Conservation (phyloP, 148 eudicot genomes). For the Nyssa sinensis region DNA sequence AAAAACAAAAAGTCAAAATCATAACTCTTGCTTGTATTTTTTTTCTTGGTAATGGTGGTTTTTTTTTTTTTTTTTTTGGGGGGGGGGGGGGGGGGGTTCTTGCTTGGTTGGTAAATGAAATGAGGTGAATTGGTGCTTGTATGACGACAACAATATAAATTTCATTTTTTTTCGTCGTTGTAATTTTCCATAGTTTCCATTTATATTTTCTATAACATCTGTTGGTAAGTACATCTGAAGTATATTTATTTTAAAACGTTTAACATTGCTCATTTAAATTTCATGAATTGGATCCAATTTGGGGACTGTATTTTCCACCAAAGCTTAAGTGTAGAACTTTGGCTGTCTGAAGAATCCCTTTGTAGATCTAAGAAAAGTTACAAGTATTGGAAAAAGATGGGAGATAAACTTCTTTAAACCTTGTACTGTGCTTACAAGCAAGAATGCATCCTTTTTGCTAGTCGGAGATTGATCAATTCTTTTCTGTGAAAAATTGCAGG, state of each 20-base stretch:
- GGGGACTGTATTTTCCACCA: neutral
- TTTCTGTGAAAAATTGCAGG: constrained; percentile 40
- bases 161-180: neutral
- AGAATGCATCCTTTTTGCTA: neutral
- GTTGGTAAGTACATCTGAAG: too few relatives aligned
- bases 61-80: too few relatives aligned
- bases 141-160: neutral
- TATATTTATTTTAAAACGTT: neutral
- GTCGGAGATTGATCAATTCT: neutral
- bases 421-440: neutral
- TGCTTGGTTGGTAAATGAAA: neutral
- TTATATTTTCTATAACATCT: neutral
- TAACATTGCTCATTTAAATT: neutral
- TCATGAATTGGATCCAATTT: neutral
- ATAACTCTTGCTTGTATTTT: too few relatives aligned
- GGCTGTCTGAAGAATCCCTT: neutral
- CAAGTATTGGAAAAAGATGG: neutral
- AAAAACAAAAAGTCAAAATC: too few relatives aligned
- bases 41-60: too few relatives aligned
- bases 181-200: neutral
- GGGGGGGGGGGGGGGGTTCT: too few relatives aligned
- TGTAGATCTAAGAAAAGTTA: neutral
- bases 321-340: neutral
- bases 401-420: neutral
- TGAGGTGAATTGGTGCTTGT: neutral